Percentiles rank a stretch among this genome's conserved stretches.
These are phyloP conservation scores for Stephanodiscus triporus DNA, from an alignment of 108 stramenopile species.

Conservation along the genomic window DNA sequence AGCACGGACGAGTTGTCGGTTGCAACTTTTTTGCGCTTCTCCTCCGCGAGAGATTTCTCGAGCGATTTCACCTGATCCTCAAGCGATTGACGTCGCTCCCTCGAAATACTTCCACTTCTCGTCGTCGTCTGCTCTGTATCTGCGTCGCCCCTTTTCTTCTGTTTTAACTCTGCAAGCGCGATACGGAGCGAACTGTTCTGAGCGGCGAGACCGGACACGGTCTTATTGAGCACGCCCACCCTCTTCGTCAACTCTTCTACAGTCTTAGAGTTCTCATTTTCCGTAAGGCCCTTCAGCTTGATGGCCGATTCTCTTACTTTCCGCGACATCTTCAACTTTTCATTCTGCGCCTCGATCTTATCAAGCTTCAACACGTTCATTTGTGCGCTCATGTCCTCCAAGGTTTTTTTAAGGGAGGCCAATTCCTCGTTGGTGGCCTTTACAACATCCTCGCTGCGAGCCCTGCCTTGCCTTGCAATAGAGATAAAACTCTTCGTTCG, in stretches of 20 bases:
- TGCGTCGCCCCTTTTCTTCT: constrained; percentile 14
- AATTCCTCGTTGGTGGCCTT: constrained; percentile 15
- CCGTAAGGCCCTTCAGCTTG: constrained; percentile 28
- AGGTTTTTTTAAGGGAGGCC: constrained; percentile 17
- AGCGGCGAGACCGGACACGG: constrained; percentile 34
- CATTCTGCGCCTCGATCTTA: constrained; percentile 21
- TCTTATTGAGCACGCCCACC: constrained; percentile 37
- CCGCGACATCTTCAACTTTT: constrained; percentile 25
- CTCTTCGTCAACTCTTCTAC: constrained; percentile 28
- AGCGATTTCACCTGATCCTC: constrained; percentile 18
- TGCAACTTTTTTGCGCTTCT: constrained; percentile 11
- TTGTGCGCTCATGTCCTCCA: constrained; percentile 24
- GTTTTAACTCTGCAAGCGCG: constrained; percentile 16
- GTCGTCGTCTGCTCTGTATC: neutral
- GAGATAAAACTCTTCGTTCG: constrained; percentile 35
- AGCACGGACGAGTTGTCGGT: constrained; percentile 8
- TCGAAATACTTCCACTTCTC: neutral
- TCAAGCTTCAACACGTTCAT: constrained; percentile 21
- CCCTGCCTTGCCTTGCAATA: constrained; percentile 30
- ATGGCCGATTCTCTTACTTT: constrained; percentile 22
- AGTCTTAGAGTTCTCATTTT: constrained; percentile 14
- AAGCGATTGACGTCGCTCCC: constrained; percentile 3
- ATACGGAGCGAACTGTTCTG: constrained; percentile 37
- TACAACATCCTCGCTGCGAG: constrained; percentile 28
- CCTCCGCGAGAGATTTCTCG: constrained; percentile 12